Evolutionary conservation across 129 eudicot species (phyloP), one percentile per base, ranked within the genome.

Genomic region (Solidago caesia): DNA sequence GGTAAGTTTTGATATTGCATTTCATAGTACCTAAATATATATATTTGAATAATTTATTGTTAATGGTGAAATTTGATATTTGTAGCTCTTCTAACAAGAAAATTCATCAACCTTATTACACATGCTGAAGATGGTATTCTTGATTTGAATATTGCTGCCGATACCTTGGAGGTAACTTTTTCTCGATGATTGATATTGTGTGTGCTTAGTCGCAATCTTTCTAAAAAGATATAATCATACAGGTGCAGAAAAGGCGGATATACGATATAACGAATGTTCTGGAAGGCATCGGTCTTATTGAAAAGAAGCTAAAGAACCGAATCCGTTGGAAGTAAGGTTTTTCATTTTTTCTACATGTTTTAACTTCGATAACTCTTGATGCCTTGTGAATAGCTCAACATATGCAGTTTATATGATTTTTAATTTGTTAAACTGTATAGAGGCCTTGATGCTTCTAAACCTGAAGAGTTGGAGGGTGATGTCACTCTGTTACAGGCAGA

Each of bases 271-370:
- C 99, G 42, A 91, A 95, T 84, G 99, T 95, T 49, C 96, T 95
- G 72, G 99, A 95, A 81, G 99, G 99, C 69, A 95, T 95, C 79
- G 99, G 97, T 72, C 91, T 95, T 56, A 91, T 95, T 13, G 99
- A 95, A 76, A 95, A 95, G 88, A 95, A 87, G 85, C 92, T 91
- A 62, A 95, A 95, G 81, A 91, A 95, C 84, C 85, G 88, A 79
- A 95, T 95, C 39, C 99, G 79, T 8, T 95, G 99, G 99, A 95
- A 87, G 99, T 95, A 85, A 83, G 99, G 4, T n/a, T 52, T 45
- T 58, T 64, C 3, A 33, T 33, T 33, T 33, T 10, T 47, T 61
- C 67, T 51, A 56, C 69, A 62, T 64, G 16, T 63, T 64, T 26
- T 13, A 44, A 39, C 46, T 33, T 13, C 12, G 46, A 14, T 12